These are phyloP conservation scores for Ilyonectria robusta DNA, from an alignment of 2,329 filamentous ascomycete genomes.

Conservation along the genomic window DNA sequence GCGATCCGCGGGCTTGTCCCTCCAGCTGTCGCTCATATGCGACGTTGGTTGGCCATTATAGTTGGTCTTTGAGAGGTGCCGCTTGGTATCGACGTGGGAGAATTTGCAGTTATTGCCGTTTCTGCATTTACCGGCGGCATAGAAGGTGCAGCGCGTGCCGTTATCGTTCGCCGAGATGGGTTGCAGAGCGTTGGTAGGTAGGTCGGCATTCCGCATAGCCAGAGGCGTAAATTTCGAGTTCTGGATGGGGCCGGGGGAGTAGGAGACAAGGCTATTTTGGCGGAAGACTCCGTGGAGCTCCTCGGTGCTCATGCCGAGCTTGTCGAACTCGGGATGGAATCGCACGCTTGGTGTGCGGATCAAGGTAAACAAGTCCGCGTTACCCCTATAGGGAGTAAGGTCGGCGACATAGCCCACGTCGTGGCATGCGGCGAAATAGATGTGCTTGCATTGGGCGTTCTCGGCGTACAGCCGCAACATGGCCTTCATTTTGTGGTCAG, in stretches of 20 bases:
- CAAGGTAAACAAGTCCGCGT: constrained; percentile 67
- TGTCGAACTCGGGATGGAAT: constrained; percentile 67
- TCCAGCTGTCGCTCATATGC: constrained; percentile 24
- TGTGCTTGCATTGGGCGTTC: constrained; percentile 74
- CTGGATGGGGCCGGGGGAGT: constrained; percentile 14
- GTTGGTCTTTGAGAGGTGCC: constrained; percentile 13
- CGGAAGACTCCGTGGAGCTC: constrained; percentile 69
- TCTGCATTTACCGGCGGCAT: constrained; percentile 40
- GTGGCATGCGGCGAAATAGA: constrained; percentile 75
- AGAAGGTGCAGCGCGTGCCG: constrained; percentile 36
- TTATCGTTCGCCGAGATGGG: constrained; percentile 21
- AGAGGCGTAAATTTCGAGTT: constrained; percentile 10
- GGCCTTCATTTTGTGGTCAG: constrained; percentile 72
- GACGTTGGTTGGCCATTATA: constrained; percentile 30
- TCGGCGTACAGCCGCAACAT: constrained; percentile 66
- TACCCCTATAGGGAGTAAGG: constrained; percentile 65
- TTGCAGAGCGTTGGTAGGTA: constrained; percentile 19
- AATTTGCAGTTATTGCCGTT: constrained; percentile 42
- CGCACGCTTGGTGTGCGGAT: constrained; percentile 61
- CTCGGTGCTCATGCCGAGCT: constrained; percentile 64
- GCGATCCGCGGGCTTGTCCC: constrained; percentile 17
- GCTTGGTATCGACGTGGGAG: constrained; percentile 32
- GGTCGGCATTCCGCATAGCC: constrained; percentile 9
- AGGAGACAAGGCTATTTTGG: constrained; percentile 51
- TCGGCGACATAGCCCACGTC: constrained; percentile 67